Evolutionary conservation across 257 asterid species (phyloP).

Genomic region (Solanum commersonii): DNA sequence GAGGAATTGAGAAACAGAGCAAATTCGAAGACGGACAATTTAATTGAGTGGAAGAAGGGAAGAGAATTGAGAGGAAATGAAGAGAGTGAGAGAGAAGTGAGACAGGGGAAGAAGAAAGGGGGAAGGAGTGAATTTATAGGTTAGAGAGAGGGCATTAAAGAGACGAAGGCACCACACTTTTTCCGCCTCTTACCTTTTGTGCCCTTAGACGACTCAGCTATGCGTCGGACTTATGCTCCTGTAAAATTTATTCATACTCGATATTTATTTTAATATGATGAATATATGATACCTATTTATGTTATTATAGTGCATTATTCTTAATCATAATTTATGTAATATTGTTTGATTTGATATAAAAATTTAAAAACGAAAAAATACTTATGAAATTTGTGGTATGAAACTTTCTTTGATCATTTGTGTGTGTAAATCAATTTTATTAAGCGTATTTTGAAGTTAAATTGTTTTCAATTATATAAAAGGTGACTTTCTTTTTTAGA

Average conservation of each 20-base stretch:
- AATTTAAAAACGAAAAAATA: no score
- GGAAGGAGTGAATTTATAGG: conserved; percentile 45
- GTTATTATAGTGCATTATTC: neutral
- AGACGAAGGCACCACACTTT: conserved; percentile 28
- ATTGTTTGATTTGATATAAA: neutral
- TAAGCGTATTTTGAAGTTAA: no score
- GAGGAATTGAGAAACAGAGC: conserved; percentile 3
- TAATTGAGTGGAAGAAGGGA: neutral
- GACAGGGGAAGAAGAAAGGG: conserved; percentile 10
- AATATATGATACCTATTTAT: no score
- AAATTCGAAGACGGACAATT: neutral
- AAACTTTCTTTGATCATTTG: no score
- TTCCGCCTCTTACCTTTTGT: conserved; percentile 16
- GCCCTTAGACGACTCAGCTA: conserved; percentile 14
- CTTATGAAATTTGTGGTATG: neutral
- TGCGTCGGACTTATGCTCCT: neutral
- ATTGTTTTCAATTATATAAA: neutral
- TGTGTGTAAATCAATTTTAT: no score
- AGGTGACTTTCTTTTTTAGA: neutral
- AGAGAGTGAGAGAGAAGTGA: neutral
- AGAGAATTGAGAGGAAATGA: neutral
- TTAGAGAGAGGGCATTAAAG: conserved; percentile 20
- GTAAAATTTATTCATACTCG: neutral
- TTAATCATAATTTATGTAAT: neutral
- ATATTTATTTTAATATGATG: neutral